Conservation (phyloP, 2,329 filamentous ascomycete species). For the Colletotrichum viniferum region DNA sequence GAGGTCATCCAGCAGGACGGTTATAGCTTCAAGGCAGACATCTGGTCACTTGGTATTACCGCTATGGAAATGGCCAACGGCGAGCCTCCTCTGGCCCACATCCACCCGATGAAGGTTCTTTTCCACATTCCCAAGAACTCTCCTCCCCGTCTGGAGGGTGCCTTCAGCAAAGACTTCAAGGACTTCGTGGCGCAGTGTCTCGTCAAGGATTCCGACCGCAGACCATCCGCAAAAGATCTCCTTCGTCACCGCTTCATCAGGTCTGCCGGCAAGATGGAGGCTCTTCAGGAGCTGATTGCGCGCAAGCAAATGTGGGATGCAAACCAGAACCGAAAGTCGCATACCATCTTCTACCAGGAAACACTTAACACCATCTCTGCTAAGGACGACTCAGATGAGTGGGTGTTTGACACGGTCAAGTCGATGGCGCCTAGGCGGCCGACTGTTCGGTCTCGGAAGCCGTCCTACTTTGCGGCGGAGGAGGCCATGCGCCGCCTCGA, state of each 20-base stretch:
- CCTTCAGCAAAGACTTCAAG: conserved; percentile 89
- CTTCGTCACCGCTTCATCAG: conserved; percentile 88
- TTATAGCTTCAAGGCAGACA: conserved; percentile 87
- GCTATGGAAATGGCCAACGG: conserved; percentile 89
- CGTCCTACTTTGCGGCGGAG: conserved; percentile 63
- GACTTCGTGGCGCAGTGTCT: conserved; percentile 92
- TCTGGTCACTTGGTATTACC: conserved; percentile 92
- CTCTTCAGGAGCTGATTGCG: conserved; percentile 84
- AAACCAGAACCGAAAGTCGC: conserved; percentile 69
- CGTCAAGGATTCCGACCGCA: conserved; percentile 85
- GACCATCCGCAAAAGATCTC: conserved; percentile 85
- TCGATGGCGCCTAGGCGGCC: conserved; percentile 66
- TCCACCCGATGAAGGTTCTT: conserved; percentile 92
- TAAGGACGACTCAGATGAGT: conserved; percentile 77
- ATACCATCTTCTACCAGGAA: conserved; percentile 90
- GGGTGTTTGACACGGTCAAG: conserved; percentile 95
- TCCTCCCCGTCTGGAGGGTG: conserved; percentile 82
- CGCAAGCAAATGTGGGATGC: conserved; percentile 84
- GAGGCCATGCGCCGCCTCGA: conserved; percentile 65
- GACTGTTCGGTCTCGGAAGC: conserved; percentile 56
- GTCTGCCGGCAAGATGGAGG: conserved; percentile 85
- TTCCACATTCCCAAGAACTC: conserved; percentile 90
- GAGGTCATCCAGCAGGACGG: conserved; percentile 90
- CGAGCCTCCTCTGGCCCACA: conserved; percentile 84
- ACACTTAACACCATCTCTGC: conserved; percentile 76